These are phyloP conservation scores for Rhynchospora tenuis DNA, from an alignment of 176 grass and related monocot genomes.

Conservation along the genomic window DNA sequence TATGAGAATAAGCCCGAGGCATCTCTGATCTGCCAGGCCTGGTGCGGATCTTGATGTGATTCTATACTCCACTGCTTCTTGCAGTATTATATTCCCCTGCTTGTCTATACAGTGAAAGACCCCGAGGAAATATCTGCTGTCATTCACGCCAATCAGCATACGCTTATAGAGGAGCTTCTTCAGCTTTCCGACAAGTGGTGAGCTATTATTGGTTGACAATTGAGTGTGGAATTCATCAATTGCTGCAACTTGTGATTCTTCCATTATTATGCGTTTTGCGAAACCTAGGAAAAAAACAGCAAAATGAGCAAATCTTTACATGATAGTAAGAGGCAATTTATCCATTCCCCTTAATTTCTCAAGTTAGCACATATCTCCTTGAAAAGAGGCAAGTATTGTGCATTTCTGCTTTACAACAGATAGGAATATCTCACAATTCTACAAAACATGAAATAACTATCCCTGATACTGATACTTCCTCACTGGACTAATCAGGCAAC, in stretches of 20 bases:
- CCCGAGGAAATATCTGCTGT: slow-evolving; percentile 74
- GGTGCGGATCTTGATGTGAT: slow-evolving; percentile 22
- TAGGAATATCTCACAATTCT: neutral
- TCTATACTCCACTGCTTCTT: slow-evolving; percentile 82
- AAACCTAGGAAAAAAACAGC: neutral
- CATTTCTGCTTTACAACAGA: neutral
- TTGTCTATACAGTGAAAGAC: slow-evolving; percentile 92
- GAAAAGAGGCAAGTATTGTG: neutral
- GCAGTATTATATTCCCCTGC: slow-evolving; percentile 91
- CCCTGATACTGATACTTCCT: neutral
- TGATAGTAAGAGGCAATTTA: neutral
- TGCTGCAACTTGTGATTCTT: neutral
- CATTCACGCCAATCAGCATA: slow-evolving; percentile 72
- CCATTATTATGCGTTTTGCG: neutral
- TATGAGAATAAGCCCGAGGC: slow-evolving; percentile 84
- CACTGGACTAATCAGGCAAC: neutral
- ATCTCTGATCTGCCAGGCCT: slow-evolving; percentile 49
- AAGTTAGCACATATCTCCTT: neutral
- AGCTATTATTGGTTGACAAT: slow-evolving; percentile 24
- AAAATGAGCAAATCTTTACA: neutral
- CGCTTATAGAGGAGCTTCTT: slow-evolving; percentile 63
- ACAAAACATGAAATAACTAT: neutral
- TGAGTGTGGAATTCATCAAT: slow-evolving; percentile 11
- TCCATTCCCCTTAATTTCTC: neutral
- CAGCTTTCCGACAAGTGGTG: slow-evolving; percentile 46